Evolutionary conservation across 805 yeast species (phyloP), one percentile per base, ranked within the genome.

Genomic region (Nadsonia fulvescens): DNA sequence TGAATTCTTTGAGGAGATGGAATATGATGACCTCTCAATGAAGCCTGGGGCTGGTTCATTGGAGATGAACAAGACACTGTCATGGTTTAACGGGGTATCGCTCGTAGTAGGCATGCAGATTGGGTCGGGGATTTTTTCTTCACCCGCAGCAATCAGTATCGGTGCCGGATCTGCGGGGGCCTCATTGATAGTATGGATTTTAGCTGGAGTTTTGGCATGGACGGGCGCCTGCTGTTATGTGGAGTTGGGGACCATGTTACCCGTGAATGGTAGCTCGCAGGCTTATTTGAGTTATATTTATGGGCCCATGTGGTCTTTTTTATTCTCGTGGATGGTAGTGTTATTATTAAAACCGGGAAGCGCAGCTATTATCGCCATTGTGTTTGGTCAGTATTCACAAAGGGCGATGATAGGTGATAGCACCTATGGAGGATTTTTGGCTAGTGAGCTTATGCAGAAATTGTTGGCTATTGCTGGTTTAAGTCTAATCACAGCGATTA

Each of bases 41-140:
- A 27, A 20, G 26, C 20, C 25, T 8, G 31, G 31, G 11, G 22
- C 37, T 14, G 36, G 28, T 11, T 31, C 47, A 10, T 31, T 44
- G 18, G 51, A 46, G 29, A 45, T 35, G 15, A 44, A 36, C 27
- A 43, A 43, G 22, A 30, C 38, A 12, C 32, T 49, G 10, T 43
- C 36, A 8, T 37, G 40, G 25, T 20, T 45, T 9, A 46, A 51
- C 28, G 59, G 61, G 6, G 39, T 54, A 13, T 47, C 49, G 3
- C 39, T 54, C 8, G 57, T 55, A 3, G 36, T 54, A 12, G 59
- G 60, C 5, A 39, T 54, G n/a, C 58, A 54, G 28, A 47, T 54
- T n/a, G 60, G 60, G 6, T 52, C 59, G 3, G 61, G 61, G 5
- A 54, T 54, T 18, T 54, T 55, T 28, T 46, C 59, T 12, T 51